Percentiles rank a stretch among this genome's conserved stretches.
These are phyloP conservation scores for Chlamydomonas incerta DNA, from an alignment of 139 green algal genomes.

Conservation along the genomic window DNA sequence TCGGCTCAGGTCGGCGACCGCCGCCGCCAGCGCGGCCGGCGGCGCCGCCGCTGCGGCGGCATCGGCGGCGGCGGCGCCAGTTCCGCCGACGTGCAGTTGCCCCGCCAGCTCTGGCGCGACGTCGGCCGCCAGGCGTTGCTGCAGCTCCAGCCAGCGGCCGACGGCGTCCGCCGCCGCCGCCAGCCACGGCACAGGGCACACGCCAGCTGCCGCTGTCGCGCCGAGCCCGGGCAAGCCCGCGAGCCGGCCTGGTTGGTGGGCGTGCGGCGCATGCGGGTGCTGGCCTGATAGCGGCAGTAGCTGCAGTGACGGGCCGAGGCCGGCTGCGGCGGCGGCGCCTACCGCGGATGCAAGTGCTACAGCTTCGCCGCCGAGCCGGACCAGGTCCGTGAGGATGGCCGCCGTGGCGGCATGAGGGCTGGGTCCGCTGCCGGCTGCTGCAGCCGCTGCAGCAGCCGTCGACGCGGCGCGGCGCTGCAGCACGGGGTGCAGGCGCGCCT, in stretches of 20 bases:
- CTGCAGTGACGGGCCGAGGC: neutral
- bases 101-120: conserved; percentile 28
- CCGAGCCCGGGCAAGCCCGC: no score
- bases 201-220: neutral
- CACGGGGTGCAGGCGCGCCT: neutral
- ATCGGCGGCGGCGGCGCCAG: neutral
- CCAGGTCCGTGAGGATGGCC: neutral
- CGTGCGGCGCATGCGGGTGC: no score
- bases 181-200: conserved; percentile 9
- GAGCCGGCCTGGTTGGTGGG: no score
- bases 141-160: neutral
- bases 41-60: no score
- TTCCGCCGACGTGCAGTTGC: conserved; percentile 8
- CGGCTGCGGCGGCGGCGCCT: neutral
- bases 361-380: neutral
- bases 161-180: neutral
- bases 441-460: neutral
- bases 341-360: neutral
- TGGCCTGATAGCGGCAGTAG: neutral
- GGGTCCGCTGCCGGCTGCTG: neutral
- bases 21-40: neutral
- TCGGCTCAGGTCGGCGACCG: neutral
- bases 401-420: no score
- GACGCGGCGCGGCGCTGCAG: neutral
- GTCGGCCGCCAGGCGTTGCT: conserved; percentile 13